phyloP scores from a whole-genome alignment of 345 rosid genomes.

The Gossypium longicalyx region DNA sequence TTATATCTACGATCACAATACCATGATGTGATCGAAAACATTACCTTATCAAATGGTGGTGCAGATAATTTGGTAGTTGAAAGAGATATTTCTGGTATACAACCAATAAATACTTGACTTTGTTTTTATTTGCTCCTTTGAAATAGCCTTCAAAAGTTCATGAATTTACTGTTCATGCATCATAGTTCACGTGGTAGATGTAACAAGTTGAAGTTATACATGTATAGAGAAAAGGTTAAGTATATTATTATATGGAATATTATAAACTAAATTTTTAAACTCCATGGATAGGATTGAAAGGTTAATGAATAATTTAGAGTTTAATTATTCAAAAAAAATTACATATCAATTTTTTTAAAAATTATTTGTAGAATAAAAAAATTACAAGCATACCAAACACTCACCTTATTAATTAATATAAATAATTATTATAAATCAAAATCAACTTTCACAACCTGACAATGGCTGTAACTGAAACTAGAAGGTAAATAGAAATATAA shows the following conservation, averaged over 20 bases:
- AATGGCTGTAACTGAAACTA: too few species aligned
- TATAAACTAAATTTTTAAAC: too few species aligned
- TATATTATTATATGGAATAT: too few species aligned
- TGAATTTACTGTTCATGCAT: constrained; percentile 24
- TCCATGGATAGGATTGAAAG: rapidly evolving
- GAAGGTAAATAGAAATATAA: too few species aligned
- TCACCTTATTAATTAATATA: too few species aligned
- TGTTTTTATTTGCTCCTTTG: constrained; percentile 17
- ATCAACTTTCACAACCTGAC: too few species aligned
- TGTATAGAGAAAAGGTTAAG: background rate
- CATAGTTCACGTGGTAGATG: constrained; percentile 17
- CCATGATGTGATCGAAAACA: background rate
- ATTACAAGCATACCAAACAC: too few species aligned
- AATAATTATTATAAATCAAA: too few species aligned
- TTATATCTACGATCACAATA: background rate
- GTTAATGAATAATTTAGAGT: too few species aligned
- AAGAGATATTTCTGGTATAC: constrained; percentile 30
- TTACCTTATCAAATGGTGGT: background rate
- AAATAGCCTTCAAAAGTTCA: constrained; percentile 3
- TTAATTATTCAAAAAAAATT: too few species aligned
- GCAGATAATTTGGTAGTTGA: constrained; percentile 15
- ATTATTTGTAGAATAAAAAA: too few species aligned
- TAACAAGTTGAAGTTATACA: background rate
- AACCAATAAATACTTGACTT: constrained; percentile 20
- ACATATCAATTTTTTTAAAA: too few species aligned